A percentile compares a stretch with the other conserved stretches of the same genome.
Conservation (phyloP, 768 basidiomycete genomes). For the Rhodotorula graminis region DNA sequence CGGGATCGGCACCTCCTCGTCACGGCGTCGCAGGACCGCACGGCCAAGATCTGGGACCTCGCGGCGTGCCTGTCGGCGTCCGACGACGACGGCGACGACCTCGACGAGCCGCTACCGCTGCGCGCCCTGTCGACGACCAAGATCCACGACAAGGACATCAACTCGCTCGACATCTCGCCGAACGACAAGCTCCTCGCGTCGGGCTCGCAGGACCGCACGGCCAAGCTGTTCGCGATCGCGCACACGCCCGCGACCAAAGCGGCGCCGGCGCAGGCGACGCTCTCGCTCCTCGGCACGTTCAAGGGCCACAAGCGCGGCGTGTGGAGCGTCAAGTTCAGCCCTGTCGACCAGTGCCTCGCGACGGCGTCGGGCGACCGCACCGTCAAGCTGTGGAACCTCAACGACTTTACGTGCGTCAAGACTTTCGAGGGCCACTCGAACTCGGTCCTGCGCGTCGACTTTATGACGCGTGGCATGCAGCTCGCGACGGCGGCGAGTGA, state of each 20-base stretch:
- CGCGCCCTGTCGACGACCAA: constrained; percentile 73
- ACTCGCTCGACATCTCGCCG: constrained; percentile 85
- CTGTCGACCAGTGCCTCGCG: constrained; percentile 74
- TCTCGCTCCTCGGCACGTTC: constrained; percentile 75
- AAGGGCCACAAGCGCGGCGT: constrained; percentile 96
- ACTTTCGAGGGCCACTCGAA: constrained; percentile 99
- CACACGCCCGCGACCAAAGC: constrained; percentile 49
- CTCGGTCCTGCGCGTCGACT: constrained; percentile 88
- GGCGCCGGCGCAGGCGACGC: constrained; percentile 57
- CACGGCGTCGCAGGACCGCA: constrained; percentile 93
- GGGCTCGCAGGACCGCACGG: constrained; percentile 91
- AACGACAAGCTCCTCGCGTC: constrained; percentile 83
- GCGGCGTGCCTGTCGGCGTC: constrained; percentile 46
- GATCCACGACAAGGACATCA: constrained; percentile 98
- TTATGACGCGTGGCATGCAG: constrained; percentile 75
- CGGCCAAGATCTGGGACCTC: constrained; percentile 99
- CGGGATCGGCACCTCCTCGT: constrained; percentile 64
- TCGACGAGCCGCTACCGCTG: constrained; percentile 37
- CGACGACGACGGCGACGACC: constrained; percentile 26
- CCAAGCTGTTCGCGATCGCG: constrained; percentile 77
- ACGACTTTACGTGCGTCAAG: constrained; percentile 84
- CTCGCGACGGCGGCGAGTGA: constrained; percentile 87
- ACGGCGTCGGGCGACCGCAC: constrained; percentile 95
- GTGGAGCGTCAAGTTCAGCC: constrained; percentile 87
- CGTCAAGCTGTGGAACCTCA: constrained; percentile 86